These are phyloP conservation scores for Aureobasidium sp. DNA, from an alignment of 2,329 filamentous ascomycete species.

Conservation along the genomic window DNA sequence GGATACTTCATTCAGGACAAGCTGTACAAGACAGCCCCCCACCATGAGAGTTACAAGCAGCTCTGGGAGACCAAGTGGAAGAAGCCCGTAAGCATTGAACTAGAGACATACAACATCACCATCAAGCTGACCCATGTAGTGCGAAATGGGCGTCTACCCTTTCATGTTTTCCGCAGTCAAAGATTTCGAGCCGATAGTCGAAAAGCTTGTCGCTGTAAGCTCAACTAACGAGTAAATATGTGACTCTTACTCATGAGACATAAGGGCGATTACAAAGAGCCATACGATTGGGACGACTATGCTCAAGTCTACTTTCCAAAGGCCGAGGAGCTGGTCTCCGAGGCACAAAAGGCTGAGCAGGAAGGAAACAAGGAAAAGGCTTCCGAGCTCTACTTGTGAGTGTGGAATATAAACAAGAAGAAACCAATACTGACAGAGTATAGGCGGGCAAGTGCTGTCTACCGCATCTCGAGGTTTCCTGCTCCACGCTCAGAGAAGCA, in stretches of 20 bases:
- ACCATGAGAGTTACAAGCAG: slow-evolving; percentile 42
- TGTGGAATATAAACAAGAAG: neutral
- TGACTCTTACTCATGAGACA: neutral
- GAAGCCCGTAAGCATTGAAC: slow-evolving; percentile 46
- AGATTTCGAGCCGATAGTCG: slow-evolving; percentile 65
- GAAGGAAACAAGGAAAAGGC: slow-evolving; percentile 48
- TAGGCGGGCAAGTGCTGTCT: slow-evolving; percentile 61
- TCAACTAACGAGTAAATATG: neutral
- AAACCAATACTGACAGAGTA: slow-evolving; percentile 15
- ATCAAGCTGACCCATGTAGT: slow-evolving; percentile 27
- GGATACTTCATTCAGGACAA: slow-evolving; percentile 44
- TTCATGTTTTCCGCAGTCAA: slow-evolving; percentile 65
- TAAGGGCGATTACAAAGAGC: slow-evolving; percentile 55
- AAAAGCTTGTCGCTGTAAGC: slow-evolving; percentile 51
- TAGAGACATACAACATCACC: too few relatives aligned
- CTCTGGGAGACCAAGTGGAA: slow-evolving; percentile 73
- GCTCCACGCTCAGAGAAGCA: slow-evolving; percentile 44
- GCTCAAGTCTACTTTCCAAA: slow-evolving; percentile 55
- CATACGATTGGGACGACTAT: slow-evolving; percentile 56
- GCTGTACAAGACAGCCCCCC: slow-evolving; percentile 34
- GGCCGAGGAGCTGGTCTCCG: slow-evolving; percentile 49
- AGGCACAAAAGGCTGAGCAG: slow-evolving; percentile 46
- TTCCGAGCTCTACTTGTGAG: slow-evolving; percentile 53
- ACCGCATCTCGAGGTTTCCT: slow-evolving; percentile 67
- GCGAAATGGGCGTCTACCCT: slow-evolving; percentile 47